phyloP scores from a whole-genome alignment of 2,329 filamentous ascomycete genomes.

The Aspergillus fumigatus region DNA sequence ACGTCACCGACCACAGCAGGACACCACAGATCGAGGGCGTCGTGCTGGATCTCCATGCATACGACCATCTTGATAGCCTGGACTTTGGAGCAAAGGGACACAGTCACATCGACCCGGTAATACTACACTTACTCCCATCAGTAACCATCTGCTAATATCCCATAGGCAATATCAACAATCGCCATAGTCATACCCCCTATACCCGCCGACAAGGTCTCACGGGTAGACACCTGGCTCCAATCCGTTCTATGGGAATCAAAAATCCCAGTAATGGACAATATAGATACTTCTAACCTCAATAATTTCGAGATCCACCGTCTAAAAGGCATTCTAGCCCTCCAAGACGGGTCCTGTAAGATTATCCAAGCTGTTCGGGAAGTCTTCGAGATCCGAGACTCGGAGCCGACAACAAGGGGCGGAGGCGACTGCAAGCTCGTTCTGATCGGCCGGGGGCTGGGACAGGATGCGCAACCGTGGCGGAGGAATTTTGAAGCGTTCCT shows the following conservation, averaged over 20 bases:
- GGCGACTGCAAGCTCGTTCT: constrained; percentile 43
- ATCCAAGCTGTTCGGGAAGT: constrained; percentile 90
- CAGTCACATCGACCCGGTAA: constrained; percentile 81
- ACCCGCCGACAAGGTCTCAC: constrained; percentile 51
- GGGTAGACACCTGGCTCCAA: constrained; percentile 76
- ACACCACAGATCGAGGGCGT: constrained; percentile 81
- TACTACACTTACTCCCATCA: neutral
- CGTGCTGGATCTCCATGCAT: constrained; percentile 85
- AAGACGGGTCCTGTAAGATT: constrained; percentile 64
- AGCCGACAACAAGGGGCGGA: constrained; percentile 16
- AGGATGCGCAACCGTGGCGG: constrained; percentile 28
- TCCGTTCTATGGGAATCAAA: constrained; percentile 73
- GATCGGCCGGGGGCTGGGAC: constrained; percentile 42
- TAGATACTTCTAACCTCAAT: constrained; percentile 20
- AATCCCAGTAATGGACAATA: constrained; percentile 18
- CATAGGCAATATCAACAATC: constrained; percentile 76
- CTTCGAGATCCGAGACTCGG: constrained; percentile 77
- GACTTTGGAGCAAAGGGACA: constrained; percentile 73
- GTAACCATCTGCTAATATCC: neutral
- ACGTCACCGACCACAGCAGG: constrained; percentile 72
- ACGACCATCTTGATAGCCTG: constrained; percentile 72
- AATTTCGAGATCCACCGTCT: constrained; percentile 78
- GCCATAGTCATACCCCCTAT: constrained; percentile 65
- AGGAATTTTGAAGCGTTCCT: constrained; percentile 32
- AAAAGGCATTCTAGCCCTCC: constrained; percentile 72